phyloP scores from a whole-genome alignment of 148 eudicot genomes.

The Rhododendron griersonianum region DNA sequence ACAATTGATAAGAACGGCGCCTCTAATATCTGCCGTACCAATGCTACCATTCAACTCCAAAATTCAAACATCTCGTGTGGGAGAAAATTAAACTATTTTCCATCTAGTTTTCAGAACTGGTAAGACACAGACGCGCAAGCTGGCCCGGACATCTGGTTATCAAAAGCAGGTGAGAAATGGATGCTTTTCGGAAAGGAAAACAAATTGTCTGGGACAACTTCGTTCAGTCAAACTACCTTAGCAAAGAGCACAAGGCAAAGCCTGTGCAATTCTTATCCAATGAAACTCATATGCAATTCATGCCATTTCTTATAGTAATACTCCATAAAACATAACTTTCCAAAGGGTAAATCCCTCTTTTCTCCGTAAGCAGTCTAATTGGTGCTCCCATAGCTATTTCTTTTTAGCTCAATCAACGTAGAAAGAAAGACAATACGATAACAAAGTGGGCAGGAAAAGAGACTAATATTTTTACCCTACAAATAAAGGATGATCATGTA shows the following conservation, averaged over 20 bases:
- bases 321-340: background rate
- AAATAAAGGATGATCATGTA: constrained; percentile 10
- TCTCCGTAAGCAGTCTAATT: background rate
- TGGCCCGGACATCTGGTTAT: background rate
- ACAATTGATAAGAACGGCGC: background rate
- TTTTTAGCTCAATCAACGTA: constrained; percentile 16
- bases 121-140: background rate
- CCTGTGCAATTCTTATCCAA: background rate
- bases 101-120: background rate
- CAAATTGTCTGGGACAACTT: constrained; percentile 5
- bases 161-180: background rate
- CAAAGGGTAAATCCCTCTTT: background rate
- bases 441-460: constrained; percentile 14
- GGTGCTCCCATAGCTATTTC: constrained; percentile 5
- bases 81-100: background rate
- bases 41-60: background rate
- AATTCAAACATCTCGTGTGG: background rate
- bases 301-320: background rate
- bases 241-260: constrained; percentile 3
- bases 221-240: background rate
- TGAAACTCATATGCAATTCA: background rate
- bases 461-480: constrained; percentile 8
- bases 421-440: constrained; percentile 17
- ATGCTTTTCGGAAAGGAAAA: background rate
- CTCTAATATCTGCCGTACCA: background rate